Evolutionary conservation across 768 basidiomycete genomes (phyloP).

Genomic region (Auriculariales sp.): DNA sequence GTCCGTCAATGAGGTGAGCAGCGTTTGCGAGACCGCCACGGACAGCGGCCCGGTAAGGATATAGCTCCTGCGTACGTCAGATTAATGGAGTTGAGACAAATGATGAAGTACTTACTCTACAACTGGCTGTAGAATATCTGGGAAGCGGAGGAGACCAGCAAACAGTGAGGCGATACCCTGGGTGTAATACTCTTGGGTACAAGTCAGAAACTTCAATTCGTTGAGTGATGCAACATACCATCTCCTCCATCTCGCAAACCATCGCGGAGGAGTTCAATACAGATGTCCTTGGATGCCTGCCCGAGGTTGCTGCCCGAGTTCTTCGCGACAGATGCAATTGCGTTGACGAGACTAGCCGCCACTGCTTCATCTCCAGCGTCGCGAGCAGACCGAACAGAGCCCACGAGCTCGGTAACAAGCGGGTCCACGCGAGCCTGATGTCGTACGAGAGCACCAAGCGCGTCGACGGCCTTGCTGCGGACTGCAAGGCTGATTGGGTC

Average conservation of each 20-base stretch:
- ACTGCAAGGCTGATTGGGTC: slow-evolving; percentile 69
- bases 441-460: slow-evolving; percentile 80
- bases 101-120: slow-evolving; percentile 37
- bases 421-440: slow-evolving; percentile 86
- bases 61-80: slow-evolving; percentile 27
- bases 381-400: slow-evolving; percentile 11
- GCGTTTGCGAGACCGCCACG: slow-evolving; percentile 31
- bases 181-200: slow-evolving; percentile 46
- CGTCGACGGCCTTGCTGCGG: slow-evolving; percentile 67
- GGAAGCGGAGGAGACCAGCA: slow-evolving; percentile 43
- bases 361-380: slow-evolving; percentile 42
- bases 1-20: slow-evolving; percentile 22
- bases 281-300: slow-evolving; percentile 54
- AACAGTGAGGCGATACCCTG: slow-evolving; percentile 52
- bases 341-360: slow-evolving; percentile 58
- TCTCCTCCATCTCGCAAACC: slow-evolving; percentile 62
- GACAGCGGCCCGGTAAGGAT: slow-evolving; percentile 46
- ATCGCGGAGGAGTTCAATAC: slow-evolving; percentile 62
- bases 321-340: slow-evolving; percentile 59
- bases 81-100: slow-evolving; percentile 2
- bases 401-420: slow-evolving; percentile 75
- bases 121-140: slow-evolving; percentile 48
- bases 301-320: slow-evolving; percentile 65
- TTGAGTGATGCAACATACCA: slow-evolving; percentile 25
- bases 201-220: slow-evolving; percentile 5